These are phyloP conservation scores for Ophiocordyceps australis DNA, from an alignment of 2,329 filamentous ascomycete genomes.

Conservation along the genomic window DNA sequence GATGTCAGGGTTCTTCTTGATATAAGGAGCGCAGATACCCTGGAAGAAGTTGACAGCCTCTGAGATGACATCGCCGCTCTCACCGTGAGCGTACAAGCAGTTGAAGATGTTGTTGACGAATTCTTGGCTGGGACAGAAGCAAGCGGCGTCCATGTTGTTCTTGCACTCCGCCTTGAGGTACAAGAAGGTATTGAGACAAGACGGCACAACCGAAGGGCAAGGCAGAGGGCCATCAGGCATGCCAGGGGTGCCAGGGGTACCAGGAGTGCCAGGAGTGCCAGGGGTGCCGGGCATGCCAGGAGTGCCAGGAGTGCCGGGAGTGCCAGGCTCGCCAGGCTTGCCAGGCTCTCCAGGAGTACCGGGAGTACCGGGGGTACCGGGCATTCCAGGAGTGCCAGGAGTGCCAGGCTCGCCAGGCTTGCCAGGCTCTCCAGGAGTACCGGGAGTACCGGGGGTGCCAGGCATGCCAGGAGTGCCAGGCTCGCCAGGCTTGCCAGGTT, in stretches of 20 bases:
- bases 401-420: constrained; percentile 4
- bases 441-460: no score
- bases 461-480: no score
- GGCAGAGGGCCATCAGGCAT: constrained; percentile 20
- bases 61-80: constrained; percentile 44
- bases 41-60: constrained; percentile 70
- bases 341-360: constrained; percentile 1
- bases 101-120: constrained; percentile 67
- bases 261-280: no score
- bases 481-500: no score
- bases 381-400: constrained; percentile 3
- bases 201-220: constrained; percentile 59
- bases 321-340: constrained; percentile 2
- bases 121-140: constrained; percentile 68
- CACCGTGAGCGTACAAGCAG: constrained; percentile 65
- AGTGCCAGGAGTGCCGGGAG: constrained; percentile 2
- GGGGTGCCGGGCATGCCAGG: constrained; percentile 1
- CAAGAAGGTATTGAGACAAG: constrained; percentile 86
- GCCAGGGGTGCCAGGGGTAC: constrained; percentile 11
- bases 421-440: constrained; percentile 3
- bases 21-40: constrained; percentile 69
- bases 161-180: constrained; percentile 48
- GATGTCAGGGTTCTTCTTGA: constrained; percentile 66
- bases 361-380: background rate
- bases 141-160: constrained; percentile 65